These are phyloP conservation scores for Podospora sp. DNA, from an alignment of 495 filamentous ascomycete species.

Conservation along the genomic window DNA sequence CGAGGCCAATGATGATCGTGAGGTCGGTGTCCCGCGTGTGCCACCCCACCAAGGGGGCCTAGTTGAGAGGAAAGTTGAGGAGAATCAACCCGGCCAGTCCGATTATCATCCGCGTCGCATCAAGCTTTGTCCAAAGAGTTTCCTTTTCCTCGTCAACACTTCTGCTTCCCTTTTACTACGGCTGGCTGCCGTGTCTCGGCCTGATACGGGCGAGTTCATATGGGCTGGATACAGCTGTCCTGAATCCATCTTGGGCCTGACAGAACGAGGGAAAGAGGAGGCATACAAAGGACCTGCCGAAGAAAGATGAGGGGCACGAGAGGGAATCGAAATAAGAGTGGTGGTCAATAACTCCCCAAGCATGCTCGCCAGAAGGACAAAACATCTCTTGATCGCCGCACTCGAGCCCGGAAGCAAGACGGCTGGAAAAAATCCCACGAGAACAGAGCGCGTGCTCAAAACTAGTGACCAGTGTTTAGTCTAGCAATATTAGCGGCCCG, in stretches of 20 bases:
- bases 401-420: background rate
- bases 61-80: slow-evolving; percentile 63
- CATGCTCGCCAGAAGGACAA: background rate
- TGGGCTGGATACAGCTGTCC: too few relatives aligned
- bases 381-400: background rate
- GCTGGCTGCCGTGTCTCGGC: too few relatives aligned
- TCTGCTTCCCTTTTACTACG: too few relatives aligned
- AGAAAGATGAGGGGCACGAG: too few relatives aligned
- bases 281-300: too few relatives aligned
- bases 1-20: slow-evolving; percentile 56
- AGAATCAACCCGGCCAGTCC: slow-evolving; percentile 60
- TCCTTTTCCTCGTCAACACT: too few relatives aligned
- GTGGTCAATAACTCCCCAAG: too few relatives aligned
- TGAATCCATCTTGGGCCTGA: too few relatives aligned
- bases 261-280: too few relatives aligned
- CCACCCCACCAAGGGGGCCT: slow-evolving; percentile 63
- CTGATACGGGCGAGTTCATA: too few relatives aligned
- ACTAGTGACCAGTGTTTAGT: background rate
- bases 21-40: slow-evolving; percentile 52
- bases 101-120: slow-evolving; percentile 50
- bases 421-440: background rate
- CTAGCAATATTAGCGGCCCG: background rate
- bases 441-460: background rate
- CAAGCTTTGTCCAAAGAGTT: slow-evolving; percentile 36
- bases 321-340: too few relatives aligned